Base-by-base conservation (phyloP, 1,139 yeast genomes). In the Debaryomycetaceae sp. region DNA sequence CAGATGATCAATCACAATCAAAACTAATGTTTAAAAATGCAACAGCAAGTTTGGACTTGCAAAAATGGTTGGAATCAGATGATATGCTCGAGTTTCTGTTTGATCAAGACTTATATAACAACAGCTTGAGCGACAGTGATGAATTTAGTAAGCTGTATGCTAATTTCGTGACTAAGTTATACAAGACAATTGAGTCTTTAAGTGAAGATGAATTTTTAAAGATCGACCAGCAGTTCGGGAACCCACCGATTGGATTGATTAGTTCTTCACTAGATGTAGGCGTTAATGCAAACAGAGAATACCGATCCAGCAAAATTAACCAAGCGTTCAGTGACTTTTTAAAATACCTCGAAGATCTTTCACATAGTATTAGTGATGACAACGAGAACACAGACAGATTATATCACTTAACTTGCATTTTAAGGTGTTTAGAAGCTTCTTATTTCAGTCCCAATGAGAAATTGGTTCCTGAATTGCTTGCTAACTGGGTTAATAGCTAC, bases 401-500 rank as follows among this genome's bases (percentile, higher is more conserved):
- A 14, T 54, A 78, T 43, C 79, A 76, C 45, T 66, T 73, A 14
- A 58, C 76, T 33, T 70, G 72, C 47, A 76, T 85, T 6, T 56
- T 85, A 41, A 81, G 80, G 49, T 79, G 89, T 52, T 57, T 85
- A 27, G 73, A 74, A 42, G 80, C 87, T 0, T 60, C 77, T 35
- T 67, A 71, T 50, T 85, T 83, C 54, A 70, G 57, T 39, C 46
- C 75, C 0, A 61, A 66, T 24, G 67, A 69, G 2, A 70, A 67
- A 37, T 68, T 69, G 37, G 75, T 70, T 42, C 80, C 83, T 2
- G 75, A 72, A 31, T 58, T 70, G 17, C 60, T 82, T 38, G 62
- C 74, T 13, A 73, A 70, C 43, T 86, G 93, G 93, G 70, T 84
- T 33, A 86, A 86, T 57, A 71, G 80, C 46, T 81, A 83, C 39